Evolutionary conservation across 805 yeast genomes (phyloP).

Genomic region (Schizosaccharomyces octosporus): DNA sequence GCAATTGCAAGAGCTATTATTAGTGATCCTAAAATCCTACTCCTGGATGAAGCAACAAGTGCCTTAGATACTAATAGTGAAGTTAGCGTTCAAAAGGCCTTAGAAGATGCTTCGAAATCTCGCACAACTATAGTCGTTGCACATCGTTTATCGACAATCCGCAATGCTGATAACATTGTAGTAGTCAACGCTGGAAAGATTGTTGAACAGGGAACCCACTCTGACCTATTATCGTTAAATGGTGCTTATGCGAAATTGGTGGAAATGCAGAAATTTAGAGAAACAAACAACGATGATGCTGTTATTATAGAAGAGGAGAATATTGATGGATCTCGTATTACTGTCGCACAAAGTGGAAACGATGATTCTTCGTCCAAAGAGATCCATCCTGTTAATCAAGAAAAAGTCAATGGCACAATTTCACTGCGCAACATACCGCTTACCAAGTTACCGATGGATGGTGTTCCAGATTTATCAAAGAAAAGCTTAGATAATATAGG

Average conservation of each 20-base stretch:
- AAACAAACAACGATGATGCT: constrained; percentile 6
- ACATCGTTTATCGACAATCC: constrained; percentile 26
- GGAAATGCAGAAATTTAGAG: constrained; percentile 10
- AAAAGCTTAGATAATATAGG: too few relatives aligned
- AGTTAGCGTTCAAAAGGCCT: constrained; percentile 30
- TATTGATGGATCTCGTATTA: neutral
- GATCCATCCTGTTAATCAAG: too few relatives aligned
- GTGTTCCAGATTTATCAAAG: too few relatives aligned
- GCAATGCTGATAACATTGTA: constrained; percentile 24
- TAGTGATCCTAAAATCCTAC: constrained; percentile 27
- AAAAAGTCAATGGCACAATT: too few relatives aligned
- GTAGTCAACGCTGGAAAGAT: constrained; percentile 23
- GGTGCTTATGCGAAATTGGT: constrained; percentile 12
- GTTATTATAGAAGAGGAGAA: constrained; percentile 4
- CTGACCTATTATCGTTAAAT: constrained; percentile 10
- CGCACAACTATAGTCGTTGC: constrained; percentile 28
- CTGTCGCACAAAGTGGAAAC: too few relatives aligned
- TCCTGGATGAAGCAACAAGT: constrained; percentile 44
- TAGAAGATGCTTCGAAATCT: constrained; percentile 14
- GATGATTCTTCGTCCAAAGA: too few relatives aligned
- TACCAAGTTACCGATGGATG: too few relatives aligned
- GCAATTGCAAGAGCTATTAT: constrained; percentile 38
- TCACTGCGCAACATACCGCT: too few relatives aligned
- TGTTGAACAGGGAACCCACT: constrained; percentile 18
- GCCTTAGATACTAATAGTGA: constrained; percentile 40